Base-by-base conservation (phyloP, 2,329 filamentous ascomycete species). In the Trichocomaceae sp. region DNA sequence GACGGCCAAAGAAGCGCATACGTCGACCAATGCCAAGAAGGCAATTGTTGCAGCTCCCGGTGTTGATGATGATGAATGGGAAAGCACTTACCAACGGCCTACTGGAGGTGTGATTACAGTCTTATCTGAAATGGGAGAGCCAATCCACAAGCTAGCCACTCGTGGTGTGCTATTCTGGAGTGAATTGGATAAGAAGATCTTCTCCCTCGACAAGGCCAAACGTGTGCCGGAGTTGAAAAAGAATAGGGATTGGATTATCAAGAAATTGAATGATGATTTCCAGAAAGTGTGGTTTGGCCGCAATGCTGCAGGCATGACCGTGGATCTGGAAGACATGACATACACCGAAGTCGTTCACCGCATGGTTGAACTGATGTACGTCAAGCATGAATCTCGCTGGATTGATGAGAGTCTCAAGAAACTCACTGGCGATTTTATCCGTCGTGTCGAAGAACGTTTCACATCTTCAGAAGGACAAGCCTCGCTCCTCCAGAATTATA, bases 111-210 rank as follows among this genome's bases (percentile, higher is more conserved):
- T 99, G 60, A 92, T 99, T 65, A 99, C 93, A 26, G 93, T 99
- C 48, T 84, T 90, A 60, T 99, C 93, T 1, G 93, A 99, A 75
- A 99, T 99, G 95, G 95, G 93, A 46, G 93, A 99, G 79, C 95
- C 93, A 5, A 99, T 99, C 59, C 93, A 99, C 79, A 99, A 99
- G 78, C 83, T 99, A 57, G 95, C 93, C 15, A 99, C 93, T 48
- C 87, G 95, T 57, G 93, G 93, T 81, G 91, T 99, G 47, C 79
- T 83, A 53, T 96, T 99, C 79, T 99, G 93, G 93, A 86, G 90
- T 49, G 95, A 99, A 76, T 96, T 99, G 90, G 93, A 99, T 68
- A 83, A 95, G 72, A 96, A 95, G 76, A 97, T 99, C 66, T 99
- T 99, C 79, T 87, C 84, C 68, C 78, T 99, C 48, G 91, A 96